These are phyloP conservation scores for Mycena rosella DNA, from an alignment of 768 basidiomycete genomes.

Conservation along the genomic window DNA sequence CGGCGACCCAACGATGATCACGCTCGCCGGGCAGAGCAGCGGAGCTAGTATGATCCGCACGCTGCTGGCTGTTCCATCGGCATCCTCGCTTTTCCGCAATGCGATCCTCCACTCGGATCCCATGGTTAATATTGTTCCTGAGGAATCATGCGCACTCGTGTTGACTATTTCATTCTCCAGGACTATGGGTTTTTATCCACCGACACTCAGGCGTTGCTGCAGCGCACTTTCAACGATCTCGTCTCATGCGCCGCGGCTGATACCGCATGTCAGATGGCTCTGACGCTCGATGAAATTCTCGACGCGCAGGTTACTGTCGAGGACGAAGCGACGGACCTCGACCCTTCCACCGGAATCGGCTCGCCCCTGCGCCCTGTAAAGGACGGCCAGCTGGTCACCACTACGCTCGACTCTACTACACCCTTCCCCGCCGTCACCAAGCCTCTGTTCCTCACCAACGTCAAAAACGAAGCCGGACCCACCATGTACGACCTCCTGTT, in stretches of 20 bases:
- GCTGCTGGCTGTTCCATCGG: slow-evolving; percentile 79
- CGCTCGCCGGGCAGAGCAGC: slow-evolving; percentile 85
- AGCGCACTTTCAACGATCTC: slow-evolving; percentile 62
- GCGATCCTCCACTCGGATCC: slow-evolving; percentile 91
- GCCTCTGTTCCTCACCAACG: slow-evolving; percentile 78
- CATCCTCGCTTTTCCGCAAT: slow-evolving; percentile 75
- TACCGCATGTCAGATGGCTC: slow-evolving; percentile 61
- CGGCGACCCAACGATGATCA: slow-evolving; percentile 72
- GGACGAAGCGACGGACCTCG: slow-evolving; percentile 56
- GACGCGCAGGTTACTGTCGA: slow-evolving; percentile 62
- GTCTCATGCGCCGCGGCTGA: slow-evolving; percentile 61
- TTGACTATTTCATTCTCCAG: slow-evolving; percentile 50
- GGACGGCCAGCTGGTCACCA: slow-evolving; percentile 74
- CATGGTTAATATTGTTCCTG: slow-evolving; percentile 65
- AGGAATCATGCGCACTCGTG: background rate
- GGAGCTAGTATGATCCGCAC: slow-evolving; percentile 85
- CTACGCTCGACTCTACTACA: slow-evolving; percentile 72
- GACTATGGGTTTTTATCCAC: slow-evolving; percentile 77
- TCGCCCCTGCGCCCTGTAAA: slow-evolving; percentile 75
- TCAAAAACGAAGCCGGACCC: slow-evolving; percentile 75
- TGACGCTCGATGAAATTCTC: slow-evolving; percentile 67
- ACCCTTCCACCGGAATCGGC: slow-evolving; percentile 65
- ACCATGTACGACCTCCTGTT: slow-evolving; percentile 63
- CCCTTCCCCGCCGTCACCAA: slow-evolving; percentile 73
- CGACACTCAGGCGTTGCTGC: slow-evolving; percentile 65